Base-by-base conservation (phyloP, 2,329 filamentous ascomycete genomes). In the Grosmannia huntii region DNA sequence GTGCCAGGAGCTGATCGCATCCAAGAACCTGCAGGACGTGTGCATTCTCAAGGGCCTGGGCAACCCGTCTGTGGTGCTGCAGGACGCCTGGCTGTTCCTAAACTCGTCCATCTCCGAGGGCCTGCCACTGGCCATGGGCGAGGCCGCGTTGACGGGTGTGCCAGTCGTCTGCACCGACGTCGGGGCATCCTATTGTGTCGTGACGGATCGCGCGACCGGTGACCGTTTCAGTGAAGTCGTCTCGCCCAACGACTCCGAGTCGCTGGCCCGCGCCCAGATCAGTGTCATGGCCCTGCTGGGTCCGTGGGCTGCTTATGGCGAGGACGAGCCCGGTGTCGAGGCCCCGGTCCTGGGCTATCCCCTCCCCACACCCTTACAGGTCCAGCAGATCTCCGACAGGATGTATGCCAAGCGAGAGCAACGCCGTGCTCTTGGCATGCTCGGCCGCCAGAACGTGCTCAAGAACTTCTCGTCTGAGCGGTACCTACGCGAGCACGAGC, bases 361-460 rank as follows among this genome's bases (percentile, higher is more conserved):
- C 44, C 64, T 2, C 14, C 58, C 25, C 73, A 78, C 49, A 72
- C 73, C 7, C 0, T 68, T 73, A 6, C 78, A 83, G 50, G 79
- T 83, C 19, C 71, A 74, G 31, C 71, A 70, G 65, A 79, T 84
- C 62, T 79, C 77, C 1, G 69, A 71, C 52, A 74, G 81, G 41
- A 83, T 84, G 80, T 80, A 83, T 64, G 77, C 78, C n/a, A 82
- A 83, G 69, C 73, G 70, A 5, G 73, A 77, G 0, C 76, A 80
- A 58, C 75, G 79, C n/a, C 72, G 76, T 53, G 75, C 75, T 55
- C 68, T 82, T 3, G 79, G 79, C 23, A 76, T 82, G 74, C 75
- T 75, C 69, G 76, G 75, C 0, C 72, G 79, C 48, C 68, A 71
- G 41, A 79, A 80, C 57, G 79, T 82, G 1, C 75, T 79, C 53